Percentiles rank a stretch among this genome's conserved stretches.
Conservation (phyloP, 2,329 filamentous ascomycete species). For the Aureobasidium musti region DNA sequence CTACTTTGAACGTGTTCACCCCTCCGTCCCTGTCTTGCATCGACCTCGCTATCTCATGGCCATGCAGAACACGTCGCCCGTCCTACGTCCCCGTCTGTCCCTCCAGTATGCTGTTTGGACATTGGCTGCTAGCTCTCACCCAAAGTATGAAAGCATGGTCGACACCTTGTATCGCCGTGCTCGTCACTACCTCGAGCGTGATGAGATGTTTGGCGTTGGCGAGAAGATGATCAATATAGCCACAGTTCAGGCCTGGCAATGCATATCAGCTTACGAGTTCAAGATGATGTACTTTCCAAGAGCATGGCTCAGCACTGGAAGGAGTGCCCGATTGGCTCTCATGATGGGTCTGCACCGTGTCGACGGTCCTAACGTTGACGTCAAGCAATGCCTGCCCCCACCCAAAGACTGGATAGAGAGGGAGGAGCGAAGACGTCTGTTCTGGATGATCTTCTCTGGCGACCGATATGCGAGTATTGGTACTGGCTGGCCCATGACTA, state of each 20-base stretch:
- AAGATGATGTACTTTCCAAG: conserved; percentile 97
- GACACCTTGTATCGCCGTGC: conserved; percentile 88
- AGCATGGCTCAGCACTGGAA: conserved; percentile 89
- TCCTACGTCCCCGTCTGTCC: conserved; percentile 80
- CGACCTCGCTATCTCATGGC: conserved; percentile 82
- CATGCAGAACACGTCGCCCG: conserved; percentile 78
- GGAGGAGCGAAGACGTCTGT: conserved; percentile 87
- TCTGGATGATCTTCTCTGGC: conserved; percentile 90
- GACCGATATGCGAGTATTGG: conserved; percentile 95
- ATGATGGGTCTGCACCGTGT: conserved; percentile 93
- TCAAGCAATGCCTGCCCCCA: conserved; percentile 86
- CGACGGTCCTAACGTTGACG: conserved; percentile 79
- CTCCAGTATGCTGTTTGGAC: conserved; percentile 96
- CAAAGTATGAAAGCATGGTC: conserved; percentile 77
- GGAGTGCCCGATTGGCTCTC: conserved; percentile 75
- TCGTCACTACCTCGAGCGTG: conserved; percentile 84
- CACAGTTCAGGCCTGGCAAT: conserved; percentile 80
- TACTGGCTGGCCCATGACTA: conserved; percentile 93
- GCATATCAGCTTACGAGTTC: conserved; percentile 86
- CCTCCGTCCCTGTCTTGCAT: conserved; percentile 85
- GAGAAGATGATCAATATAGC: conserved; percentile 83
- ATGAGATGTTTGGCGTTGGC: conserved; percentile 90
- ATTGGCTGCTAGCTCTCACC: conserved; percentile 79
- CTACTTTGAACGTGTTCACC: conserved; percentile 89
- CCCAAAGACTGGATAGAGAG: conserved; percentile 91